These are phyloP conservation scores for Cryphonectria japonica DNA, from an alignment of 2,329 filamentous ascomycete genomes.

Conservation along the genomic window DNA sequence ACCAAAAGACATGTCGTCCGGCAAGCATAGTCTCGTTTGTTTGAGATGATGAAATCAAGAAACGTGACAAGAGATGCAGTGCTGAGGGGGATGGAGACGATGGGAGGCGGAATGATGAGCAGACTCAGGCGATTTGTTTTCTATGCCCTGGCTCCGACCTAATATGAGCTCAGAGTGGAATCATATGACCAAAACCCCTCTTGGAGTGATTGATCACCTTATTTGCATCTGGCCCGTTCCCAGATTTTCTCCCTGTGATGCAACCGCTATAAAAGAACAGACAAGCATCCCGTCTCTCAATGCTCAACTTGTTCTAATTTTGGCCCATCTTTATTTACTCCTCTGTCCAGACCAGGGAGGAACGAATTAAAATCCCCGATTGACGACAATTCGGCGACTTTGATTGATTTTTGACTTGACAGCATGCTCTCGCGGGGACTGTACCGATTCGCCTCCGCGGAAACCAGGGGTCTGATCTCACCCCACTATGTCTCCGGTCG, in stretches of 20 bases:
- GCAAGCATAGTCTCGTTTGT: conserved; percentile 13
- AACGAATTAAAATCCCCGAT: background rate
- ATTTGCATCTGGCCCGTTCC: conserved; percentile 10
- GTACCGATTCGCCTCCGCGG: conserved; percentile 23
- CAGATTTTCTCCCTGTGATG: background rate
- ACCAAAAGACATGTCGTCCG: conserved; percentile 21
- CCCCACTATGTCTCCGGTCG: conserved; percentile 29
- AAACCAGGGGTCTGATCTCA: conserved; percentile 27
- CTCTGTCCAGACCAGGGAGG: background rate
- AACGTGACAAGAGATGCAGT: conserved; percentile 15
- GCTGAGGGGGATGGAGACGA: conserved; percentile 6
- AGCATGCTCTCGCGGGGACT: conserved; percentile 22
- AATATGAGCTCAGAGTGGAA: conserved; percentile 29
- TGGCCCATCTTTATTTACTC: background rate
- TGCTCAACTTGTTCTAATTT: background rate
- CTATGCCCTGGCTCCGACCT: conserved; percentile 21
- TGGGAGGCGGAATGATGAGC: conserved; percentile 12
- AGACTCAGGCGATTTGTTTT: conserved; percentile 15
- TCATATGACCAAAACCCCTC: conserved; percentile 25
- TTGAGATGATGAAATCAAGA: conserved; percentile 11
- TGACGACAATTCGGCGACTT: conserved; percentile 22
- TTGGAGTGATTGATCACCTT: conserved; percentile 26
- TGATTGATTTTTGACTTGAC: conserved; percentile 13
- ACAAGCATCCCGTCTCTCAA: background rate
- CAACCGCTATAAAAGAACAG: conserved; percentile 10